These are phyloP conservation scores for Aegle marmelos DNA, from an alignment of 345 rosid species.

Conservation along the genomic window DNA sequence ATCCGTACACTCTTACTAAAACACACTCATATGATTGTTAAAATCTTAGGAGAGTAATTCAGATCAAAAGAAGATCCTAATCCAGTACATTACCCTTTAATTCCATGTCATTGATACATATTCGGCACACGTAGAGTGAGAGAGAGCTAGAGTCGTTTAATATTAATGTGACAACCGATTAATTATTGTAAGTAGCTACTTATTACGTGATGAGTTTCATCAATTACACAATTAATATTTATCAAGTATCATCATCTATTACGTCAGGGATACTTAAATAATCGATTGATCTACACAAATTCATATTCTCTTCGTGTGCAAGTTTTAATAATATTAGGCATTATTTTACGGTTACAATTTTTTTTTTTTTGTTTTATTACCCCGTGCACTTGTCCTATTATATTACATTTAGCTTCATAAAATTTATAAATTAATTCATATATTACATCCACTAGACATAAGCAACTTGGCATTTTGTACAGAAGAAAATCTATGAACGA, in stretches of 20 bases:
- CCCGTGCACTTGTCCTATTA: slow-evolving; percentile 5
- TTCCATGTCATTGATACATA: neutral
- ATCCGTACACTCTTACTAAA: too few species aligned
- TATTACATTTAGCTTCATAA: neutral
- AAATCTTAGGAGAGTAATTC: too few species aligned
- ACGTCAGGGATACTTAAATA: neutral
- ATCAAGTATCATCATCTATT: neutral
- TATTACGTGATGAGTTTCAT: neutral
- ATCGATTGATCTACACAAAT: neutral
- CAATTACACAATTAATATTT: neutral
- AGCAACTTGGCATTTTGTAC: neutral
- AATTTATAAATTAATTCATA: neutral
- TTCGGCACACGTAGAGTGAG: neutral
- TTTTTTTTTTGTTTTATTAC: neutral
- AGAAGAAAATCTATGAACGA: too few species aligned
- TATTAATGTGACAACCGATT: neutral
- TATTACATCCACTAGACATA: neutral
- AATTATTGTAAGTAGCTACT: neutral
- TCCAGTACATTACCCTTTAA: neutral
- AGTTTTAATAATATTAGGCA: neutral
- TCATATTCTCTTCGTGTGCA: slow-evolving; percentile 3
- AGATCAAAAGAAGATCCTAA: too few species aligned
- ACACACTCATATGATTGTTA: too few species aligned
- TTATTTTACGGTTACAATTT: too few species aligned
- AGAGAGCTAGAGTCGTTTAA: neutral